Percentiles rank a stretch among this genome's conserved stretches.
These are phyloP conservation scores for Knoxia roxburghii DNA, from an alignment of 257 asterid species.

Conservation along the genomic window DNA sequence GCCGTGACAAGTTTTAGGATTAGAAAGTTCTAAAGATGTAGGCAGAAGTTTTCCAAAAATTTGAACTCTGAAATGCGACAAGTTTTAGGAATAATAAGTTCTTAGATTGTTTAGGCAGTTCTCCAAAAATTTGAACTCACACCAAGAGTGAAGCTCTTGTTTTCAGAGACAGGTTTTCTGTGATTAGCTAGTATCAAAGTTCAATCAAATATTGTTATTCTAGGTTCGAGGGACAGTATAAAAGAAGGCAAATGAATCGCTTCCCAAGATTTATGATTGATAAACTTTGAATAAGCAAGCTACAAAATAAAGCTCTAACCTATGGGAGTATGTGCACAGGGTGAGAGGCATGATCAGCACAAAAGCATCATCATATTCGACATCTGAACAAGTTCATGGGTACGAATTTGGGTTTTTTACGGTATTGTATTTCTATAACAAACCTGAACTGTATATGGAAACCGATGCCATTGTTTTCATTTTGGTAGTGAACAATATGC, in stretches of 20 bases:
- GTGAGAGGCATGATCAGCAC: constrained; percentile 31
- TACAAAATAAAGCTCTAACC: background rate
- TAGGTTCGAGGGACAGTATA: too few species aligned
- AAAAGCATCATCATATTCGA: constrained; percentile 34
- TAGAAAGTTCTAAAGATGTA: too few species aligned
- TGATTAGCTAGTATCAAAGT: background rate
- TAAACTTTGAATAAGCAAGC: background rate
- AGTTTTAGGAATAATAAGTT: background rate
- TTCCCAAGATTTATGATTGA: background rate
- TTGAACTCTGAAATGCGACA: background rate
- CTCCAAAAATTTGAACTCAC: background rate
- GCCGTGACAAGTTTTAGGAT: too few species aligned
- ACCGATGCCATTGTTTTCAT: constrained; percentile 2
- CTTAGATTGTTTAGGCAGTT: background rate
- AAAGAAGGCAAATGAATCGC: background rate
- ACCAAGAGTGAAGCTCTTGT: background rate
- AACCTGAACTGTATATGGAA: constrained; percentile 3
- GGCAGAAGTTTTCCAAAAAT: too few species aligned
- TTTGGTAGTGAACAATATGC: constrained; percentile 59
- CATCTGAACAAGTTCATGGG: constrained; percentile 60
- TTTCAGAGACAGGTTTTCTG: background rate
- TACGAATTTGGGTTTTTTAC: constrained; percentile 20
- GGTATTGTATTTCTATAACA: constrained; percentile 6
- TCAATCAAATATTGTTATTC: background rate
- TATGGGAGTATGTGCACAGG: constrained; percentile 31